Evolutionary conservation across 2,329 filamentous ascomycete species (phyloP).

Genomic region (Fusarium palustre): DNA sequence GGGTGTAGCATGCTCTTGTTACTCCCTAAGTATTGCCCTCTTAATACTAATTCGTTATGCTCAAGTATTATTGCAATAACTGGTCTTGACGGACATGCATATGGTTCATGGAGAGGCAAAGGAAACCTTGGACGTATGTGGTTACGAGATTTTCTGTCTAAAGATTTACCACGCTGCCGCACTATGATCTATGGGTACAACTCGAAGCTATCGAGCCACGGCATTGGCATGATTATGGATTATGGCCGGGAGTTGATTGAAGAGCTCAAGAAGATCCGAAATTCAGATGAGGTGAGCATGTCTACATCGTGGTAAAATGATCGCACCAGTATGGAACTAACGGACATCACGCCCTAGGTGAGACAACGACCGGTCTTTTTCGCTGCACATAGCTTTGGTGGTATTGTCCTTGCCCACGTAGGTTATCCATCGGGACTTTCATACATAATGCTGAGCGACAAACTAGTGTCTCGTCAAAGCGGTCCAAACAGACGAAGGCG

Average conservation of each 20-base stretch:
- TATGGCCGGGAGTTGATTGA: background rate
- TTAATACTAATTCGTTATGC: too few species aligned
- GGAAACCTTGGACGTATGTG: background rate
- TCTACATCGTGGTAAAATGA: too few species aligned
- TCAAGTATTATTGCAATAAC: background rate
- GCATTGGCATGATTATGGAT: background rate
- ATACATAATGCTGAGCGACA: background rate
- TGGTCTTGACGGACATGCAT: background rate
- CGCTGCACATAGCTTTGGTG: background rate
- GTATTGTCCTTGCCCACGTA: constrained; percentile 1
- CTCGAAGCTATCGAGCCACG: background rate
- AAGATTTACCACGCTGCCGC: background rate
- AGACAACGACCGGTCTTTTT: background rate
- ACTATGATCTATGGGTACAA: constrained; percentile 3
- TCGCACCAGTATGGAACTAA: background rate
- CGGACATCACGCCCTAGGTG: background rate
- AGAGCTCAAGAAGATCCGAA: background rate
- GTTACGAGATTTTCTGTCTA: background rate
- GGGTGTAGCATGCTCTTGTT: too few species aligned
- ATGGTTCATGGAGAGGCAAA: background rate
- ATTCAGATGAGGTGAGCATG: background rate
- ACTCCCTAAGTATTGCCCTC: too few species aligned
- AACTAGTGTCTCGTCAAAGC: background rate
- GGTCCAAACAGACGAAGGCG: background rate
- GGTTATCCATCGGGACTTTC: background rate